Evolutionary conservation across 306 rosid genomes (phyloP), one percentile per base, ranked within the genome.

Genomic region (Astragalus glycyphyllos): DNA sequence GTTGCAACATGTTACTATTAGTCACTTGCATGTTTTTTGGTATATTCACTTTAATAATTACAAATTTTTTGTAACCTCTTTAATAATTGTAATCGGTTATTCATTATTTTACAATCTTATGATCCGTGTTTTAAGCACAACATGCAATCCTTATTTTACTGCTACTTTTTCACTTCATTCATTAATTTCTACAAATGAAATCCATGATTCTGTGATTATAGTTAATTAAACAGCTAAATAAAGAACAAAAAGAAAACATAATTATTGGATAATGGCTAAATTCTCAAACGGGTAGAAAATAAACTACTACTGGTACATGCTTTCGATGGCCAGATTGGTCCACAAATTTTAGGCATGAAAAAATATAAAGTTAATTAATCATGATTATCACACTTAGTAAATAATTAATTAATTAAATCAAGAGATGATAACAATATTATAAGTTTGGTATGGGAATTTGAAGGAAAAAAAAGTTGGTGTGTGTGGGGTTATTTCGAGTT

Each of bases 361-460:
- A 73, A 76, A 75, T 66, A 81, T 72, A 84, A 78, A 81, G 83
- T 6, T 69, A 80, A 54, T 6, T 69, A 80, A 54, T 40, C 50
- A 82, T 81, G 85, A 79, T 81, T 81, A 78, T 58, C 53, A 77
- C 72, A 66, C 70, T 64, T 73, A n/a, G n/a, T n/a, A n/a, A n/a
- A n/a, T n/a, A n/a, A n/a, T n/a, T n/a, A 80, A 71, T 81, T 79
- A 59, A 26, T 26, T 47, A 79, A 69, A 79, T 67, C 50, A 80
- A 58, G 82, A 75, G 82, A 81, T 81, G 84, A 86, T 86, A 79
- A 66, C 83, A 78, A 65, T 75, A 86, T 84, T 69, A 85, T 87
- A 80, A 79, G 90, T 66, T 77, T 46, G 82, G 88, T 84, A 26
- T 87, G 81, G 92, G 89, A 88, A 87, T 74, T 87, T 80, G 87